Evolutionary conservation across 495 filamentous ascomycete species (phyloP), one percentile per base, ranked within the genome.

Genomic region (Bathelium albidoporum): DNA sequence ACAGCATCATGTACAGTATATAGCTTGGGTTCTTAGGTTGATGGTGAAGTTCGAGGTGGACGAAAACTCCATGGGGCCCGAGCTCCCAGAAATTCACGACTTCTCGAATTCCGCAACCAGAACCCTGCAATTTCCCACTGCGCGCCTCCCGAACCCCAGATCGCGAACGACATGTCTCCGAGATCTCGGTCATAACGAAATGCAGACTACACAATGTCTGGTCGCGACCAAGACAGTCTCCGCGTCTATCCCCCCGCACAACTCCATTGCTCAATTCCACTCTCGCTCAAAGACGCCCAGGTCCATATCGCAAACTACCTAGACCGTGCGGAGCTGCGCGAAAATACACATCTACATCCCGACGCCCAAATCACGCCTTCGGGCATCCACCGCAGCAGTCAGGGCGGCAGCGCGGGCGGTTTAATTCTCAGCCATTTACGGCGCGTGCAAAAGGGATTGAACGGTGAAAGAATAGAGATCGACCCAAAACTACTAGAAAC

Each of bases 371-470:
- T 90, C 69, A 82, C 77, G 55, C 79, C 85, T 62, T 76, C 79
- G 44, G 87, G 86, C 2, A 83, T 84, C 31, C 73, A 58, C 28
- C 75, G 69, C 66, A 34, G 80, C 52, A 77, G 81, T 22, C 75
- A 77, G 59, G 79, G 80, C 12, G 83, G 83, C 45, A 75, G 80
- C 1, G 79, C 26, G 2, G 76, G 76, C 64, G 76, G 83, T 28
- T 69, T 89, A 18, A 80, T 81, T 22, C 73, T 90, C 49, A 83
- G 87, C 70, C 85, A 87, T 67, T 71, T 90, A 58, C 78, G 82
- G 70, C 81, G 87, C 24, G 82, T 89, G 11, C 82, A 87, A 70
- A 83, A 82, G 0, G 87, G 87, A 18, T 73, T 87, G 20, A 74
- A 79, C 0, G 85, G 85, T 5, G 83, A 87, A 69, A 75, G 78